Conservation (phyloP, 2,329 filamentous ascomycete species). For the Xylaria hypoxylon region DNA sequence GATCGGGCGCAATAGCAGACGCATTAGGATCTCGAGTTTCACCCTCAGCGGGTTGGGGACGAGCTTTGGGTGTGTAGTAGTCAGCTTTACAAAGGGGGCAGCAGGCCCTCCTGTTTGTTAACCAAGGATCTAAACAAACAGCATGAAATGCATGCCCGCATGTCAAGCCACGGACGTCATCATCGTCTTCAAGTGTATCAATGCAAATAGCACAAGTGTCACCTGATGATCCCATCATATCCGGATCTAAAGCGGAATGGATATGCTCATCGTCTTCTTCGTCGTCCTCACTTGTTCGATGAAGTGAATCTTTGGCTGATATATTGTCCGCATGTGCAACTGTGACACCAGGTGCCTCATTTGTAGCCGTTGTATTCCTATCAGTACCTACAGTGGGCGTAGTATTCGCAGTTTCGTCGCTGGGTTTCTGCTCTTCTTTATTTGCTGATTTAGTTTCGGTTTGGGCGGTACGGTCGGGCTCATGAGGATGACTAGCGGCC, state of each 20-base stretch:
- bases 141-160: slow-evolving; percentile 99
- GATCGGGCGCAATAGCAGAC: slow-evolving; percentile 43
- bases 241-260: slow-evolving; percentile 81
- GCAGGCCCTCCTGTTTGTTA: slow-evolving; percentile 92
- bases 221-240: slow-evolving; percentile 82
- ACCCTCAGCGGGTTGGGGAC: slow-evolving; percentile 63
- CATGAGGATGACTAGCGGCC: slow-evolving; percentile 48
- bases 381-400: slow-evolving; percentile 37
- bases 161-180: slow-evolving; percentile 91
- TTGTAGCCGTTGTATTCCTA: neutral
- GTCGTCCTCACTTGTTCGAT: slow-evolving; percentile 58
- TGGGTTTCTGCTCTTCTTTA: slow-evolving; percentile 48
- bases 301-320: slow-evolving; percentile 42
- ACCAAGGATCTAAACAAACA: slow-evolving; percentile 94
- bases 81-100: slow-evolving; percentile 98
- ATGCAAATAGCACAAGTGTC: slow-evolving; percentile 98
- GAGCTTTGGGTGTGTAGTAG: slow-evolving; percentile 94
- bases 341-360: slow-evolving; percentile 35
- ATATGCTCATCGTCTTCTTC: slow-evolving; percentile 83
- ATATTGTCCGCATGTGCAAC: slow-evolving; percentile 40
- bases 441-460: slow-evolving; percentile 39
- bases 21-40: slow-evolving; percentile 51
- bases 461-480: slow-evolving; percentile 11
- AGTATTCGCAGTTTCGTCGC: slow-evolving; percentile 43
- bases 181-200: slow-evolving; percentile 92